Evolutionary conservation across 2,329 filamentous ascomycete species (phyloP).

Genomic region (Plenodomus tracheiphilus): DNA sequence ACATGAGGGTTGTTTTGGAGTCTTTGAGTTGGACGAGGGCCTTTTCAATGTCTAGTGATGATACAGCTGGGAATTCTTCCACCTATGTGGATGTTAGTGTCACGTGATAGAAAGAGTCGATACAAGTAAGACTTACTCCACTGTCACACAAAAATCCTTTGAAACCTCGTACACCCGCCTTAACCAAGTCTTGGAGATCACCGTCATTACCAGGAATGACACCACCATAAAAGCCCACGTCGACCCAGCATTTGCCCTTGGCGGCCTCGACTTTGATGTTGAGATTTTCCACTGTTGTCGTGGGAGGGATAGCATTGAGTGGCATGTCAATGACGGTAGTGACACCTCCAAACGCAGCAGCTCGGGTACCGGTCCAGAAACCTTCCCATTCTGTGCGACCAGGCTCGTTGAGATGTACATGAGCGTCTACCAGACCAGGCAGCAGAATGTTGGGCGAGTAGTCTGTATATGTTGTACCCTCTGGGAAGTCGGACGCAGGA

Average conservation of each 20-base stretch:
- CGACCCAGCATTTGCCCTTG: conserved; percentile 90
- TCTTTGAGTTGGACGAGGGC: conserved; percentile 82
- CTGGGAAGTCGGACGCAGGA: conserved; percentile 74
- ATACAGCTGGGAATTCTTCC: conserved; percentile 94
- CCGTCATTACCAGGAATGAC: conserved; percentile 86
- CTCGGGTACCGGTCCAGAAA: conserved; percentile 91
- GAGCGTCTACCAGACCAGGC: conserved; percentile 91
- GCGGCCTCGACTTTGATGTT: conserved; percentile 85
- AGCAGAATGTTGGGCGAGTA: conserved; percentile 83
- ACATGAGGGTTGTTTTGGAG: conserved; percentile 91
- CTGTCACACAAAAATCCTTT: conserved; percentile 98
- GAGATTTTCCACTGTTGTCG: conserved; percentile 82
- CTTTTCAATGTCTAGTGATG: conserved; percentile 72
- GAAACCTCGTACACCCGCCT: conserved; percentile 88
- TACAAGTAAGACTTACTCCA: conserved; percentile 84
- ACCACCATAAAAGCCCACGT: conserved; percentile 97
- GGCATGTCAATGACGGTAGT: conserved; percentile 99
- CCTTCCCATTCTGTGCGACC: conserved; percentile 98
- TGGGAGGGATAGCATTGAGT: conserved; percentile 93
- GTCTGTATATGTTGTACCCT: conserved; percentile 74
- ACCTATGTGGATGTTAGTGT: conserved; percentile 59
- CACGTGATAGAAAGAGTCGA: conserved; percentile 3
- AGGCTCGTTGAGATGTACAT: conserved; percentile 97
- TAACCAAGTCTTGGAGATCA: conserved; percentile 78
- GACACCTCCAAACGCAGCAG: conserved; percentile 92